These are phyloP conservation scores for Termitomyces sp. DNA, from an alignment of 768 basidiomycete species.

Conservation along the genomic window DNA sequence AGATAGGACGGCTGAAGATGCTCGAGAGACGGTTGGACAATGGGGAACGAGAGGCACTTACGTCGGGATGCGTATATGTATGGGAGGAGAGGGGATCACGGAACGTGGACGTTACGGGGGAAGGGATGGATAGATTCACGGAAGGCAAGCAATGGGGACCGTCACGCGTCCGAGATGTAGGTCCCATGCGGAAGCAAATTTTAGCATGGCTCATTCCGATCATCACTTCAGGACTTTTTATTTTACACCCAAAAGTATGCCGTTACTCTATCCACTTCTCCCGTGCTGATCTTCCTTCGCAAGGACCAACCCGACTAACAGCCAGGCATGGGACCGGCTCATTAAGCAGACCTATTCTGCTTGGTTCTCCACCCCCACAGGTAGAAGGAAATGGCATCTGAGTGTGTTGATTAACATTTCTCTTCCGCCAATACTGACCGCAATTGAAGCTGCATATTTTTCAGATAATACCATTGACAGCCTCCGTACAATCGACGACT, in stretches of 20 bases:
- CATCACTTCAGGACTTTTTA: constrained; percentile 59
- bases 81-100: constrained; percentile 72
- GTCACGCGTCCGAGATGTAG: constrained; percentile 76
- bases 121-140: constrained; percentile 82
- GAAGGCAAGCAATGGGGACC: constrained; percentile 82
- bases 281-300: background rate
- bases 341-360: constrained; percentile 86
- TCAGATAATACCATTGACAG: constrained; percentile 71
- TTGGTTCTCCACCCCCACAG: constrained; percentile 60
- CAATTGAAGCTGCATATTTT: constrained; percentile 67
- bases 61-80: constrained; percentile 50
- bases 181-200: constrained; percentile 19
- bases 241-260: constrained; percentile 79
- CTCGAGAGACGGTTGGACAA: constrained; percentile 74
- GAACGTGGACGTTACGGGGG: constrained; percentile 67
- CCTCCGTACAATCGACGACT: constrained; percentile 66
- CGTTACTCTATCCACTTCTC: constrained; percentile 25
- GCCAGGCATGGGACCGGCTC: constrained; percentile 57
- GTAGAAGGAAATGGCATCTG: constrained; percentile 76
- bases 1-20: constrained; percentile 58
- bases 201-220: constrained; percentile 9
- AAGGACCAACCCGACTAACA: constrained; percentile 28
- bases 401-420: constrained; percentile 41
- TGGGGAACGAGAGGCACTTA: constrained; percentile 60
- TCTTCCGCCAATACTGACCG: constrained; percentile 6